Evolutionary conservation across 176 grass and related monocot species (phyloP).

Genomic region (Bothriochloa decipiens): DNA sequence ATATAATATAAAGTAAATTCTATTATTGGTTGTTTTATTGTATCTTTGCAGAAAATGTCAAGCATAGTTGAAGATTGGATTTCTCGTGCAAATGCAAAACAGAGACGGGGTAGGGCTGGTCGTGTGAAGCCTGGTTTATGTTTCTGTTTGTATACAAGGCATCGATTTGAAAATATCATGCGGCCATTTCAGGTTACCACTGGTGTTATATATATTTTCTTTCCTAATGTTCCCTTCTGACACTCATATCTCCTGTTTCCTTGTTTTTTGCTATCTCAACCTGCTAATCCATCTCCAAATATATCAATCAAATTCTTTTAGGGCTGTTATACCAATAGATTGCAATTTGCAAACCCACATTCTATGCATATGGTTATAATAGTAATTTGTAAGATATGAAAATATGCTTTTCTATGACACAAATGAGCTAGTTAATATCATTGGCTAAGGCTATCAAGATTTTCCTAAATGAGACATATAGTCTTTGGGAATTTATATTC

Average conservation of each 20-base stretch:
- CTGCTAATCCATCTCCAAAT: neutral
- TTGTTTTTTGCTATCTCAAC: constrained; percentile 16
- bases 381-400: constrained; percentile 5
- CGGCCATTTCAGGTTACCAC: constrained; percentile 87
- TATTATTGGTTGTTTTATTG: constrained; percentile 29
- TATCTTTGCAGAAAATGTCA: constrained; percentile 94
- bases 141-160: constrained; percentile 86
- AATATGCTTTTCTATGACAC: neutral
- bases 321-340: neutral
- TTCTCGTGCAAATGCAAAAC: constrained; percentile 95
- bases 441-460: constrained; percentile 17
- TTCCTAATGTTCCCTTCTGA: no score
- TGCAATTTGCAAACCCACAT: constrained; percentile 32
- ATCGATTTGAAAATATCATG: constrained; percentile 86
- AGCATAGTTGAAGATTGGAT: constrained; percentile 99
- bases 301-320: neutral
- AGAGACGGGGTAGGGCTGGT: constrained; percentile 91
- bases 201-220: neutral
- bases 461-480: constrained; percentile 21
- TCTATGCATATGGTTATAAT: constrained; percentile 7
- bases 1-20: constrained; percentile 27
- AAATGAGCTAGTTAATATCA: constrained; percentile 19
- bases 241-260: neutral
- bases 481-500: constrained; percentile 41
- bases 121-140: constrained; percentile 88